Evolutionary conservation across 2,329 filamentous ascomycete species (phyloP), one percentile per base, ranked within the genome.

Genomic region (Macroventuria anomochaeta): DNA sequence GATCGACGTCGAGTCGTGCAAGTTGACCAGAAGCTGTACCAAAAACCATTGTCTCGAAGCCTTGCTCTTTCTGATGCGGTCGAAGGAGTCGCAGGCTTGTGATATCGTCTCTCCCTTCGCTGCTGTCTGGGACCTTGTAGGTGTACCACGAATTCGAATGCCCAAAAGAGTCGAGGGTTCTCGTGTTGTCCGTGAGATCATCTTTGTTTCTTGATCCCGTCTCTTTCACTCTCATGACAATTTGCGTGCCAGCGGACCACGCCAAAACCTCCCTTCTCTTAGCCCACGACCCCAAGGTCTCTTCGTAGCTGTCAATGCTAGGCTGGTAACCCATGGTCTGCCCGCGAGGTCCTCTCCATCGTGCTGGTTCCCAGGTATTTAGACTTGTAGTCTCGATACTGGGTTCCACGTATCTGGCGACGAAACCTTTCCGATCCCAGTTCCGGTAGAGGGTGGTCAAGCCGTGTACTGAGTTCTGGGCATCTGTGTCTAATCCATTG

Each of bases 241-340:
- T 65, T 52, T 84, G 79, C 2, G 85, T 81, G 1, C 83, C 85
- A 11, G 85, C 85, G 46, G 84, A 84, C 79, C 83, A 86, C 2
- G 79, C 82, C 7, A 88, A 67, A 0, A 84, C 79, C 63, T 87
- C 84, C 61, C 77, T 79, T 58, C 81, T 76, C 40, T 81, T 75
- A 39, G 71, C 69, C 51, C 70, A 72, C 1, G 55, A 47, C 8
- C 71, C 70, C 2, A 76, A 76, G 34, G 73, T 76, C n/a, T 75
- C 71, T 60, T 85, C 83, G 60, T 84, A 84, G 51, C 81, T 83
- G 62, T 85, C 82, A 40, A 86, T 78, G 34, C 78, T 77, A 15
- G 85, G 85, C 20, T 80, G 80, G 59, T 85, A 88, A 3, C 85
- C 85, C 64, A 87, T 82, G 49, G 77, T 86, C 74, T 78, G 79